Evolutionary conservation across 768 basidiomycete genomes (phyloP), one percentile per base, ranked within the genome.

Genomic region (Hericium rajendrae): DNA sequence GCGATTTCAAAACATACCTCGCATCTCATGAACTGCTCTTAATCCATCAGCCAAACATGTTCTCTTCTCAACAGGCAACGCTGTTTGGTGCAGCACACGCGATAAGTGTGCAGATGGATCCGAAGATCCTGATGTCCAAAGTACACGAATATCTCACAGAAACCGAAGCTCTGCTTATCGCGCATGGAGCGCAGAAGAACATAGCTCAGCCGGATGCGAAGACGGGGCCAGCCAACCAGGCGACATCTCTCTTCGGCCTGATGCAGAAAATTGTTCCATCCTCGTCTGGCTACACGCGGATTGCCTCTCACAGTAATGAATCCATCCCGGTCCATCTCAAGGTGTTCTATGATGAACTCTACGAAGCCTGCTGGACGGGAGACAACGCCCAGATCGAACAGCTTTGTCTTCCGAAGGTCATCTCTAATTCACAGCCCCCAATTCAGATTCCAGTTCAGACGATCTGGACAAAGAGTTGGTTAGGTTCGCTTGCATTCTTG

Each of bases 321-420:
- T 12, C 54, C 5, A 70, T 77, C 6, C 69, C 73, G 0, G 53
- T 66, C n/a, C 70, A 72, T 59, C 61, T 74, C 48, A 67, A 66
- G 18, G 57, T 66, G 16, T 58, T 65, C 2, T 85, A 84, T 62
- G 76, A 82, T 50, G 76, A 81, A 57, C 72, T 85, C 0, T 84
- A 71, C 60, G 79, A 82, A 60, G 83, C 83, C 3, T 80, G 78
- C 61, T 79, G 72, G 64, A 62, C 65, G 3, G 82, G 83, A 1
- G 74, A 82, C 63, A 76, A 79, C 54, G 76, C 69, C 20, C 75
- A 71, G 56, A 72, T 86, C 24, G 70, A 78, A 61, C 67, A 73
- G 22, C 68, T 85, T 6, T 86, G 84, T 65, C 67, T 83, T 16
- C 82, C 81, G 1, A 64, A 72, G 3, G 66, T 72, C 32, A 64